Conservation (phyloP, 2,329 filamentous ascomycete genomes). For the Hawksworthiomyces lignivorus region DNA sequence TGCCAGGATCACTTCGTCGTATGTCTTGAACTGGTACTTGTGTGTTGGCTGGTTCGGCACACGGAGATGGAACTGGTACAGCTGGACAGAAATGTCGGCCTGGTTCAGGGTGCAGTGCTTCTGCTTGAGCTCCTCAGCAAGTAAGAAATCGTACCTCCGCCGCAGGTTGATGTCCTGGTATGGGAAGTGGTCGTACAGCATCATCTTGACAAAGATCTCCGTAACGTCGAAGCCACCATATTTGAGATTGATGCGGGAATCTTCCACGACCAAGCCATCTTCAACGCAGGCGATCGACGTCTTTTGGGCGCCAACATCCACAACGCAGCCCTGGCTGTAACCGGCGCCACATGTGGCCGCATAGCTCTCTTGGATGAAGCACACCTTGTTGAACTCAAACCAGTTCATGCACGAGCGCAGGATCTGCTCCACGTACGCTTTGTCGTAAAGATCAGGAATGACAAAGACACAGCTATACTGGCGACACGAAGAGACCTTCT, state of each 20-base stretch:
- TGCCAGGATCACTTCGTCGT: conserved; percentile 91
- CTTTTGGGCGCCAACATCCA: conserved; percentile 95
- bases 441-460: conserved; percentile 94
- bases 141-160: conserved; percentile 81
- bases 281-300: conserved; percentile 96
- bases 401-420: conserved; percentile 80
- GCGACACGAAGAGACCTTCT: conserved; percentile 69
- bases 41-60: conserved; percentile 80
- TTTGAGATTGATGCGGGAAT: conserved; percentile 91
- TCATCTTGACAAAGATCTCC: conserved; percentile 93
- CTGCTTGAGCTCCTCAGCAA: conserved; percentile 92
- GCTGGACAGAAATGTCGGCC: conserved; percentile 78
- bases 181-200: conserved; percentile 92
- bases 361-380: conserved; percentile 93
- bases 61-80: conserved; percentile 84
- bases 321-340: conserved; percentile 87
- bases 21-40: conserved; percentile 94
- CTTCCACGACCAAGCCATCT: conserved; percentile 88
- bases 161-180: conserved; percentile 91
- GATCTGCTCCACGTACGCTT: conserved; percentile 77
- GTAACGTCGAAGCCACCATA: conserved; percentile 90
- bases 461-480: conserved; percentile 97
- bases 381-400: conserved; percentile 82
- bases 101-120: conserved; percentile 90
- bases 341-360: conserved; percentile 92